Conservation (phyloP, 495 filamentous ascomycete genomes). For the Friedmanniomyces simplex region DNA sequence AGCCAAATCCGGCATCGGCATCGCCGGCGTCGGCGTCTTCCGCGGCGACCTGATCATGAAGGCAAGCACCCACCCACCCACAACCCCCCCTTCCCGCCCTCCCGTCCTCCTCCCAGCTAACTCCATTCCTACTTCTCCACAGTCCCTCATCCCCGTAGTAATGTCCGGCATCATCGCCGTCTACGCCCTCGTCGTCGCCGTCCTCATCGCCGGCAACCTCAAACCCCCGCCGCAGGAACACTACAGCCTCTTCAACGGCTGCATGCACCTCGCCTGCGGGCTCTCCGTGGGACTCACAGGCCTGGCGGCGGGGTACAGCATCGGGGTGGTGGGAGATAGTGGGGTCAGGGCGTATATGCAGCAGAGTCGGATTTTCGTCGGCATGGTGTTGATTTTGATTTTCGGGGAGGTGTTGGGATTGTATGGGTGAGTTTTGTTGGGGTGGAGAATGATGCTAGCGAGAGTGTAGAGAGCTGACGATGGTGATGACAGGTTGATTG, state of each 20-base stretch:
- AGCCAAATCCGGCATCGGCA: constrained; percentile 93
- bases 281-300: constrained; percentile 85
- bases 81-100: no score
- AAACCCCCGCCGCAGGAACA: constrained; percentile 48
- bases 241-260: constrained; percentile 80
- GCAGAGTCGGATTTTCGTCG: constrained; percentile 90
- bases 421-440: constrained; percentile 62
- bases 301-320: constrained; percentile 92
- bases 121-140: background rate
- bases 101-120: no score
- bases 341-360: constrained; percentile 92
- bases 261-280: constrained; percentile 88
- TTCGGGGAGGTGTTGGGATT: constrained; percentile 96
- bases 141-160: constrained; percentile 92
- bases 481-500: constrained; percentile 29
- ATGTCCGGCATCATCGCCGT: constrained; percentile 99
- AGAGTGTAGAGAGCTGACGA: background rate
- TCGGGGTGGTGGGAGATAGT: constrained; percentile 88
- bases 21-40: constrained; percentile 86
- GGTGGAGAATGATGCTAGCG: background rate
- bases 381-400: constrained; percentile 97
- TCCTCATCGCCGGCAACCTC: constrained; percentile 83
- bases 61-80: constrained; percentile 38
- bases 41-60: constrained; percentile 97
- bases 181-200: constrained; percentile 90